Base-by-base conservation (phyloP, 2,329 filamentous ascomycete species). In the Cladosporium sp. region DNA sequence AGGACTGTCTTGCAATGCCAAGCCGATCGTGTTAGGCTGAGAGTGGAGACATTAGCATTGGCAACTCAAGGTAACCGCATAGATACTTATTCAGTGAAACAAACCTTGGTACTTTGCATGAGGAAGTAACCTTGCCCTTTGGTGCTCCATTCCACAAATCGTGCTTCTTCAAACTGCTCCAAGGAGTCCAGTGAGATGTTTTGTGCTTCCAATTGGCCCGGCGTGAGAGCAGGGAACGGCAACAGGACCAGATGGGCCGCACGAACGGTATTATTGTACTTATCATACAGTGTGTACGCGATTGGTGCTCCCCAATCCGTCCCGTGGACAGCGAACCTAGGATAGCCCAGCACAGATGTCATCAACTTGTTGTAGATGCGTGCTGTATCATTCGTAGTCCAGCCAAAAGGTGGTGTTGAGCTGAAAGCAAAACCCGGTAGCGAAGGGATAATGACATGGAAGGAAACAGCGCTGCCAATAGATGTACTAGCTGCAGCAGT, bases 401-500 rank as follows among this genome's bases (percentile, higher is more conserved):
- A 73, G 15, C 58, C 59, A 4, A 50, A 55, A 1, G 64, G 63
- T 5, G 69, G 63, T 5, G 61, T 56, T 2, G 61, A 60, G 1
- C 68, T 76, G 71, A 83, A 77, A 63, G 79, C 74, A 58, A 74
- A 79, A 53, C 79, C 78, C 2, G 82, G 81, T 1, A 85, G 70
- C 3, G 80, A 83, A 0, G 82, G 82, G 0, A 80, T 80, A 0
- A 85, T 77, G 13, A 84, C 71, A 55, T 84, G 77, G 61, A 85
- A 85, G 0, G 77, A 72, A 1, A 62, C 56, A 12, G 61, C 36
- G n/a, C 57, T 32, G 15, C 66, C 60, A 13, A 61, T 54, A 1
- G 70, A 77, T n/a, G 70, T 61, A 22, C 15, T 51, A 4, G 48
- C 47, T n/a, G 8, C 15, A 12, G 25, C 17, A 2, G 57, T 59